Percentiles rank a stretch among this genome's conserved stretches.
Evolutionary conservation across 352 stramenopile species (phyloP).

Genomic region (Pythium apleroticum): DNA sequence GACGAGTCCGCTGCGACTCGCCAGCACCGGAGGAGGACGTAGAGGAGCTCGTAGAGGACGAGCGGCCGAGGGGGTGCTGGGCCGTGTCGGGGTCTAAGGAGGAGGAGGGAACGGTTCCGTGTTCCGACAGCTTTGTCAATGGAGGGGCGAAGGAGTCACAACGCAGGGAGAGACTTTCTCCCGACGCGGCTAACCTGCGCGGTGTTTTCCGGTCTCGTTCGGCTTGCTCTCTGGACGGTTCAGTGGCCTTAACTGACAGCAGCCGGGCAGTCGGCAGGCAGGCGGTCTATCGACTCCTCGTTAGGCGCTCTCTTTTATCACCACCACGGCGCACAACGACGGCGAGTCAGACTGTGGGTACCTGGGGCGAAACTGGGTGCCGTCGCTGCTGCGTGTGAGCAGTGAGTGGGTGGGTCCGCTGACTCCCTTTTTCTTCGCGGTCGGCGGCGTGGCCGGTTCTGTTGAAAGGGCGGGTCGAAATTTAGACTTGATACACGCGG

Average conservation of each 20-base stretch:
- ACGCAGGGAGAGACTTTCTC: constrained; percentile 21
- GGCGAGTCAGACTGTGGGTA: background rate
- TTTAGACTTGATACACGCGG: constrained; percentile 3
- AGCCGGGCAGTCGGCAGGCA: constrained; percentile 7
- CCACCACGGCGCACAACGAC: background rate
- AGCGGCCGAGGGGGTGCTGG: constrained; percentile 5
- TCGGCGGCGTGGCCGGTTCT: constrained; percentile 2
- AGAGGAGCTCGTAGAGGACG: constrained; percentile 17
- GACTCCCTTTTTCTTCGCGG: constrained; percentile 2
- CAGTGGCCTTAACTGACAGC: constrained; percentile 3
- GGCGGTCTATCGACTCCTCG: constrained; percentile 6
- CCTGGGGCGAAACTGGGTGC: background rate
- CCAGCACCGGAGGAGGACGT: constrained; percentile 16
- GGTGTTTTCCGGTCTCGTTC: constrained; percentile 23
- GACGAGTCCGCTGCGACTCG: constrained; percentile 21
- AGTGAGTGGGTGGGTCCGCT: background rate
- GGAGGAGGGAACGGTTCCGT: constrained; percentile 3
- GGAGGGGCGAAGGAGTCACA: constrained; percentile 3
- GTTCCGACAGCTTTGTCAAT: constrained; percentile 21
- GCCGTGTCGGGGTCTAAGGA: constrained; percentile 9
- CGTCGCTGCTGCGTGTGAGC: background rate
- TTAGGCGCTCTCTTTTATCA: background rate
- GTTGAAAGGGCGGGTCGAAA: background rate
- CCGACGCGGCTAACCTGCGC: constrained; percentile 17
- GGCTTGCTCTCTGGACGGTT: constrained; percentile 18